Conservation (phyloP, 2,329 filamentous ascomycete species). For the Akanthomyces muscarius region DNA sequence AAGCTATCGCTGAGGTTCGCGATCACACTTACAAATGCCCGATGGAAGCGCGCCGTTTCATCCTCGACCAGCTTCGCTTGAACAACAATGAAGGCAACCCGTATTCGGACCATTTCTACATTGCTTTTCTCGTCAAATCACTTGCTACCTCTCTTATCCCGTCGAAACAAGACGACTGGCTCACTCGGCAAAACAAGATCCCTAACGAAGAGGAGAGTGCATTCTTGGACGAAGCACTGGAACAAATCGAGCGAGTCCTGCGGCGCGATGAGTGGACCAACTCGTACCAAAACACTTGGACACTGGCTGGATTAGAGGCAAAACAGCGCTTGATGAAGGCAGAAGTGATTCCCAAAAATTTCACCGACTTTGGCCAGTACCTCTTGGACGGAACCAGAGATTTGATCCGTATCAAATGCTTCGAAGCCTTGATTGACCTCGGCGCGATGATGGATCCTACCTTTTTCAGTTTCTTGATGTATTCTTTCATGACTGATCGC, state of each 20-base stretch:
- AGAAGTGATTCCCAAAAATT: constrained; percentile 51
- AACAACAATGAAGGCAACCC: constrained; percentile 92
- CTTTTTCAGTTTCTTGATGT: constrained; percentile 55
- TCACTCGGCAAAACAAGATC: constrained; percentile 42
- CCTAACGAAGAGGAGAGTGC: constrained; percentile 42
- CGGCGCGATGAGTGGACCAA: constrained; percentile 66
- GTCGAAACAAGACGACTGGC: constrained; percentile 41
- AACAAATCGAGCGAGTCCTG: constrained; percentile 63
- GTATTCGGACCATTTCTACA: constrained; percentile 85
- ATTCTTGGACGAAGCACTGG: constrained; percentile 51
- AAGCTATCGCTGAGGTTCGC: constrained; percentile 73
- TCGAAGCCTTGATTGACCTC: constrained; percentile 61
- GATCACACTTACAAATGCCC: constrained; percentile 73
- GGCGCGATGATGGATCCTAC: constrained; percentile 53
- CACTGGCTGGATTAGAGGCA: constrained; percentile 58
- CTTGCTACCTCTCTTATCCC: constrained; percentile 57
- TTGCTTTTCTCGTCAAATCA: constrained; percentile 70
- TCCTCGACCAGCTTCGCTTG: constrained; percentile 83
- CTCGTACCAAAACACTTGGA: constrained; percentile 66
- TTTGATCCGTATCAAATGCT: constrained; percentile 61
- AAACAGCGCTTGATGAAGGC: constrained; percentile 62
- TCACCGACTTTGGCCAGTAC: constrained; percentile 59
- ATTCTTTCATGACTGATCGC: constrained; percentile 56
- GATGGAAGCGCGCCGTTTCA: constrained; percentile 71
- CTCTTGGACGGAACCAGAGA: constrained; percentile 61